A percentile compares a stretch with the other conserved stretches of the same genome.
Conservation (phyloP, 768 basidiomycete species). For the Phaeotremella fagi region DNA sequence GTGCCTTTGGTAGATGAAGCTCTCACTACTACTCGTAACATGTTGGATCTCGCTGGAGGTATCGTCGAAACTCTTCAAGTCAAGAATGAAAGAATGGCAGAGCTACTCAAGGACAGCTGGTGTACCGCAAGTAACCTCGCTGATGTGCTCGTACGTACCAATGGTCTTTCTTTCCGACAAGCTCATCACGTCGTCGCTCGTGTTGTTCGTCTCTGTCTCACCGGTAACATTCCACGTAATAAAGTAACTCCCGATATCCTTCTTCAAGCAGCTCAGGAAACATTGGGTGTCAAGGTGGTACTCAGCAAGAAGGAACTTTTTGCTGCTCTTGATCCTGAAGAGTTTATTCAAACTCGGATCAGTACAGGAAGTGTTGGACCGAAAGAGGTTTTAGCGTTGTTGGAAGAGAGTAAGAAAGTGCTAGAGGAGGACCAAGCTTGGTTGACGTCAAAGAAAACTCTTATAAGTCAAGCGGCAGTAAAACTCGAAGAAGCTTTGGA, state of each 20-base stretch:
- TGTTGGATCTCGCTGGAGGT: constrained; percentile 7
- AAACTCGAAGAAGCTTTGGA: too few relatives aligned
- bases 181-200: constrained; percentile 14
- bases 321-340: constrained; percentile 1
- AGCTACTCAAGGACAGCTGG: constrained; percentile 4
- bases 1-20: constrained; percentile 9
- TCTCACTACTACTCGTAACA: constrained; percentile 1
- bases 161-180: constrained; percentile 8
- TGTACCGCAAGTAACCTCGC: constrained; percentile 11
- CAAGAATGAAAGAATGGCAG: background rate
- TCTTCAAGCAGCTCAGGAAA: background rate
- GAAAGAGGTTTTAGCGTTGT: background rate
- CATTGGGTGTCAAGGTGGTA: background rate
- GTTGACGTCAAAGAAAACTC: background rate
- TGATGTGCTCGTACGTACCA: constrained; percentile 2
- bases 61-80: constrained; percentile 4
- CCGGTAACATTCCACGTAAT: background rate
- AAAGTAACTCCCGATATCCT: background rate
- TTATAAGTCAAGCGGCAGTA: too few relatives aligned
- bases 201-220: constrained; percentile 2
- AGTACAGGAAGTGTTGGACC: constrained; percentile 5
- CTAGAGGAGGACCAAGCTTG: background rate
- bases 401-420: background rate
- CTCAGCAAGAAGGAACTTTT: background rate
- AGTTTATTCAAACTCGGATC: constrained; percentile 5